These are phyloP conservation scores for Thielaviopsis musarum DNA, from an alignment of 2,329 filamentous ascomycete genomes.

Conservation along the genomic window DNA sequence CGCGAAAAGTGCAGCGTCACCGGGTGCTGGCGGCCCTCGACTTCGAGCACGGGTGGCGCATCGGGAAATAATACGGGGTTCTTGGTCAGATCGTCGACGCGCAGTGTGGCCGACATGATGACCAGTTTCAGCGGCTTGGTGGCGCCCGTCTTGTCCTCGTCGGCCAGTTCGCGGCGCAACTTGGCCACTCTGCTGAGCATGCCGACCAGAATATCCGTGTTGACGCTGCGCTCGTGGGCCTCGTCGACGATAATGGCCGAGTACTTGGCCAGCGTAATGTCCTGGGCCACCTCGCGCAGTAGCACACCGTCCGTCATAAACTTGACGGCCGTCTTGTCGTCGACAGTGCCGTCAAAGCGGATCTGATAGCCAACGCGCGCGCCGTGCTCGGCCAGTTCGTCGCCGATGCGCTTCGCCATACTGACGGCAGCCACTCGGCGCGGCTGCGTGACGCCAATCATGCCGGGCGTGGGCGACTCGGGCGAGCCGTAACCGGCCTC, in stretches of 20 bases:
- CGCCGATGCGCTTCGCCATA: conserved; percentile 81
- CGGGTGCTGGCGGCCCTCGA: conserved; percentile 80
- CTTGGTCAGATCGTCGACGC: conserved; percentile 77
- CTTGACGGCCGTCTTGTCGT: conserved; percentile 73
- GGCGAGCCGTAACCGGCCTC: conserved; percentile 80
- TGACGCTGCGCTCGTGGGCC: conserved; percentile 91
- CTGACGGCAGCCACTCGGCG: conserved; percentile 89
- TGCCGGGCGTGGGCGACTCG: conserved; percentile 63
- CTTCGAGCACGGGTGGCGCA: conserved; percentile 69
- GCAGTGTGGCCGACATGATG: conserved; percentile 93
- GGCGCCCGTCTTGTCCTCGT: conserved; percentile 42
- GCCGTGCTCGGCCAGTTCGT: conserved; percentile 67
- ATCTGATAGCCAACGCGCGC: conserved; percentile 81
- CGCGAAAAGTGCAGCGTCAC: conserved; percentile 82
- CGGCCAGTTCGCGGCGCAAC: conserved; percentile 56
- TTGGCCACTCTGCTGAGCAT: conserved; percentile 90
- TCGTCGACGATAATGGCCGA: conserved; percentile 92
- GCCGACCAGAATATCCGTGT: conserved; percentile 95
- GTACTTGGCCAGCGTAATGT: conserved; percentile 78
- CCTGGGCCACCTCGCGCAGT: conserved; percentile 75
- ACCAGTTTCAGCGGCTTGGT: conserved; percentile 75
- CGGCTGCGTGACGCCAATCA: conserved; percentile 92
- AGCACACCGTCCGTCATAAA: conserved; percentile 99
- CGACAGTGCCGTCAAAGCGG: conserved; percentile 75
- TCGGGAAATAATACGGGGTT: conserved; percentile 64